Conservation (phyloP, 345 rosid species). For the Hypericum androsaemum region DNA sequence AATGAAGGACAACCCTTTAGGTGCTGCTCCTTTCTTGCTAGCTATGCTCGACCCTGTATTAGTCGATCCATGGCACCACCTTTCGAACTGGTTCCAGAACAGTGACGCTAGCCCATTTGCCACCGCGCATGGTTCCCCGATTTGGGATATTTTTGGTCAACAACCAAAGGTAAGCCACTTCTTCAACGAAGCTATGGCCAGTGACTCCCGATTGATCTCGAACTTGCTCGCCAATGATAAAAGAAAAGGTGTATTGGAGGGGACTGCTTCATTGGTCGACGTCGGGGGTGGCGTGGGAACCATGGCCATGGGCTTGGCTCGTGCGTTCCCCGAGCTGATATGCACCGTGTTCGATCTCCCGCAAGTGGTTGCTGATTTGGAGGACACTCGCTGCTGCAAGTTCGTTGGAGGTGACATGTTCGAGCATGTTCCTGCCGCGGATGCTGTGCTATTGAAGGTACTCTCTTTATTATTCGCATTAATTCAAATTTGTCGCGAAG, state of each 20-base stretch:
- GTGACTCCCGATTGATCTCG: slow-evolving; percentile 30
- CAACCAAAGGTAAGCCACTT: slow-evolving; percentile 16
- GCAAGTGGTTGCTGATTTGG: slow-evolving; percentile 24
- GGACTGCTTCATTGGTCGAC: slow-evolving; percentile 31
- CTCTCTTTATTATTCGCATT: background rate
- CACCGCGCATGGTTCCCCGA: slow-evolving; percentile 20
- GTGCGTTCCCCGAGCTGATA: slow-evolving; percentile 22
- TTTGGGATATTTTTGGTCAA: slow-evolving; percentile 19
- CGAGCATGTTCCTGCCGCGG: slow-evolving; percentile 21
- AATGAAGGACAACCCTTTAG: slow-evolving; percentile 19
- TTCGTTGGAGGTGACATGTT: slow-evolving; percentile 42
- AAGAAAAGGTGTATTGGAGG: slow-evolving; percentile 26
- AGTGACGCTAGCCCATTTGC: slow-evolving; percentile 20
- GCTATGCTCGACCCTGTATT: slow-evolving; percentile 19
- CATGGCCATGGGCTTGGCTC: slow-evolving; percentile 24
- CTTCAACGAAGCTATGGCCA: slow-evolving; percentile 29
- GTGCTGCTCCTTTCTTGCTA: slow-evolving; percentile 23
- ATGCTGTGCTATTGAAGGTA: slow-evolving; percentile 36
- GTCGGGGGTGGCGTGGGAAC: slow-evolving; percentile 44
- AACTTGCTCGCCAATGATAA: slow-evolving; percentile 22
- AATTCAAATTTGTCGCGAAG: too few relatives aligned
- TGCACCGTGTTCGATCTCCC: slow-evolving; percentile 42
- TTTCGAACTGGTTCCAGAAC: slow-evolving; percentile 25
- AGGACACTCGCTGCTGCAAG: slow-evolving; percentile 18
- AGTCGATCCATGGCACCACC: slow-evolving; percentile 20